Percentiles rank a stretch among this genome's conserved stretches.
phyloP scores from a whole-genome alignment of 139 green algal species.

The Zygnema circumcarinatum region DNA sequence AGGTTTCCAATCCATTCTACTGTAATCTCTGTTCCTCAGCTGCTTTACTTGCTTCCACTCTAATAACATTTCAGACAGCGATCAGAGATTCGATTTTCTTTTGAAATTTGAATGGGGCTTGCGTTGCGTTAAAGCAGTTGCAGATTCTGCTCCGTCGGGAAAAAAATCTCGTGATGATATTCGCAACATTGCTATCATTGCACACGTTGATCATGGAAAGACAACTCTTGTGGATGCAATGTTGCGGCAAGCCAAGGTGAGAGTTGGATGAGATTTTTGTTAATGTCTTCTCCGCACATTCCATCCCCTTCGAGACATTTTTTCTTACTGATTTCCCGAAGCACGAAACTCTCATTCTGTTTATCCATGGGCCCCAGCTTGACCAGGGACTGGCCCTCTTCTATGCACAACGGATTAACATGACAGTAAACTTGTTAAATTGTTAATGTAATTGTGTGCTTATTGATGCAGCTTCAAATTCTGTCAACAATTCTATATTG shows the following conservation, averaged over 20 bases:
- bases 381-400: too few relatives aligned
- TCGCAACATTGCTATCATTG: slow-evolving; percentile 72
- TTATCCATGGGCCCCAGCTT: too few relatives aligned
- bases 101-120: neutral
- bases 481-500: too few relatives aligned
- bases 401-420: too few relatives aligned
- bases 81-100: neutral
- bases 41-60: neutral
- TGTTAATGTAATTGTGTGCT: too few relatives aligned
- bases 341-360: too few relatives aligned
- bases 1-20: neutral
- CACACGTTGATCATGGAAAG: slow-evolving; percentile 87
- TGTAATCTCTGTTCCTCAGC: neutral
- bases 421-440: too few relatives aligned
- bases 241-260: slow-evolving; percentile 88
- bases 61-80: neutral
- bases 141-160: neutral
- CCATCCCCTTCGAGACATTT: too few relatives aligned
- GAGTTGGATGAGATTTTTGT: too few relatives aligned
- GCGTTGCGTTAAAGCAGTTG: neutral
- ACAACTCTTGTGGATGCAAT: slow-evolving; percentile 90
- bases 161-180: slow-evolving; percentile 42
- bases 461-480: too few relatives aligned
- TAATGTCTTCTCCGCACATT: too few relatives aligned
- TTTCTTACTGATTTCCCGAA: too few relatives aligned